Percentiles rank a stretch among this genome's conserved stretches.
phyloP scores from a whole-genome alignment of 371 early-diverging fungal genomes.

The Apophysomyces trapeziformis region DNA sequence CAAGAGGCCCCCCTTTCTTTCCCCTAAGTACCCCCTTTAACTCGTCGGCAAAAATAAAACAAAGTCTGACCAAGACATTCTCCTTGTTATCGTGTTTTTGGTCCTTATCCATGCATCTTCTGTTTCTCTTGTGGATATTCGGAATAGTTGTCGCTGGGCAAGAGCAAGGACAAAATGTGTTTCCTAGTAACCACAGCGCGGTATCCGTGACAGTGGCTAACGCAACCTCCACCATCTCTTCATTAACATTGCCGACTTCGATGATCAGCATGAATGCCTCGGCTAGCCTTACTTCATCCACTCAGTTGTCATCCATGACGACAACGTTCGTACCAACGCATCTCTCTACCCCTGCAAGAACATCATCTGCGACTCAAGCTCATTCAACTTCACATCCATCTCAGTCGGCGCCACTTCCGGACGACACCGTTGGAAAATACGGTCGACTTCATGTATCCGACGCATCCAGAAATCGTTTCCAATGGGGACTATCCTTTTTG shows the following conservation, averaged over 20 bases:
- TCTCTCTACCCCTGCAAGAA: constrained; percentile 24
- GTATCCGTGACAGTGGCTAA: constrained; percentile 10
- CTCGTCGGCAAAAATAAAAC: background rate
- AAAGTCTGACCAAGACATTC: background rate
- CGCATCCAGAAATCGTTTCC: constrained; percentile 6
- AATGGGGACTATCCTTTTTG: background rate
- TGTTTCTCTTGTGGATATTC: constrained; percentile 1
- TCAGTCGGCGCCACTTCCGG: constrained; percentile 48
- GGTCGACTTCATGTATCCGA: constrained; percentile 43
- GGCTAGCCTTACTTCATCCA: constrained; percentile 12
- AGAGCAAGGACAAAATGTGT: background rate
- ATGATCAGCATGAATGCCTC: constrained; percentile 2
- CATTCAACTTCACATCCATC: constrained; percentile 37
- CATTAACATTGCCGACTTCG: constrained; percentile 6
- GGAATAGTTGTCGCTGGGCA: constrained; percentile 1
- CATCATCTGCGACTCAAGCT: constrained; percentile 27
- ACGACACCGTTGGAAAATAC: constrained; percentile 49
- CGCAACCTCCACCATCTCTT: constrained; percentile 10
- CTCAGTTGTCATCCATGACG: constrained; percentile 22
- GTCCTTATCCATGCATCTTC: constrained; percentile 1
- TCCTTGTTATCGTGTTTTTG: constrained; percentile 2
- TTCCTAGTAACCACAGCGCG: constrained; percentile 2
- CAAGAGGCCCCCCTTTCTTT: background rate
- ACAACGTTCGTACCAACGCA: constrained; percentile 42
- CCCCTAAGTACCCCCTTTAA: background rate